Evolutionary conservation across 2,329 filamentous ascomycete genomes (phyloP), one percentile per base, ranked within the genome.

Genomic region (Fusarium scirpi): DNA sequence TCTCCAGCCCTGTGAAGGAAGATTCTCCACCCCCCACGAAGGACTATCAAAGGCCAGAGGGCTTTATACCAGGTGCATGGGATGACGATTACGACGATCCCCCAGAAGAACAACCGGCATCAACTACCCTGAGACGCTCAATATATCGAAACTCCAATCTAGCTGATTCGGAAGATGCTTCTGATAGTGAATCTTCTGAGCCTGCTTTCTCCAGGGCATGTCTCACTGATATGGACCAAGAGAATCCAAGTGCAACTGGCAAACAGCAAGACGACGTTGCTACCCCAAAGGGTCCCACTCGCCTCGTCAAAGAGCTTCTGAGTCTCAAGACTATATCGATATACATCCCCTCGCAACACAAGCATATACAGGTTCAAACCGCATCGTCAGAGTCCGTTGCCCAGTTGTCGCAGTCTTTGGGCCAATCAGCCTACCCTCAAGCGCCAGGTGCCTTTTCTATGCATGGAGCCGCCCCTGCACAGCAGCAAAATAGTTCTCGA

Each of bases 401-500:
- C 11, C 71, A 77, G 25, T 69, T 79, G 9, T 73, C 75, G 10
- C 74, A 78, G 32, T 76, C 78, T 16, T 65, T 84, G 40, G 74
- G 75, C 0, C 78, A 74, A 40, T 85, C 84, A 3, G 66, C 81
- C 13, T 82, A 82, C n/a, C 83, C 85, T 0, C 83, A 89, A 72
- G 76, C 90, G 5, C 89, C 89, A 3, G 90, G 89, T 1, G 85
- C 89, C 4, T 91, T 91, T 75, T 91, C 89, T 0, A 79, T 87
- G 4, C 78, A 85, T 44, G 70, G 68, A 5, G 58, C 69, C 12
- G 9, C 65, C 20, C 56, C 74, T 24, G 47, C 58, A 20, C 47
- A 43, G 24, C 44, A 65, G 40, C 32, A 44, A 40, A 66, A 65
- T 45, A 29, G 41, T 24, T 27, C 64, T 38, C 7, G 41, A 40